phyloP scores from a whole-genome alignment of 202 grass and related monocot species.

The Brachypodium distachyon region DNA sequence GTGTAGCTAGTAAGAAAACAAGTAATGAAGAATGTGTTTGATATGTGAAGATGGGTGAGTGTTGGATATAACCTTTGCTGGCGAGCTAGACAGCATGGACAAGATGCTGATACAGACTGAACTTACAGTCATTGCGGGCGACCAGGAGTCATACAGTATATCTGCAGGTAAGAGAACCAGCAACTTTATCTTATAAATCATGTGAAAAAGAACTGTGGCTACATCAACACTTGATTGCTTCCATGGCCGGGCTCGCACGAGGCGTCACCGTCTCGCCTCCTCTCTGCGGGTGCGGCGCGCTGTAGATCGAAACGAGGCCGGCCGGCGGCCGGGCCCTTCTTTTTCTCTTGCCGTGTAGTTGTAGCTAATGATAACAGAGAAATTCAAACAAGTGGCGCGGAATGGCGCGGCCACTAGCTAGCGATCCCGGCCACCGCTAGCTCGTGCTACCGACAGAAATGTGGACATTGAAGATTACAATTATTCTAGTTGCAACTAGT shows the following conservation, averaged over 20 bases:
- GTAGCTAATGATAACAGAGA: too few relatives aligned
- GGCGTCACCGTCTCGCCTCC: neutral
- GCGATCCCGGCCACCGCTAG: too few relatives aligned
- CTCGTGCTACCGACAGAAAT: too few relatives aligned
- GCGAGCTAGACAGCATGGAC: slow-evolving; percentile 94
- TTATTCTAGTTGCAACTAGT: too few relatives aligned
- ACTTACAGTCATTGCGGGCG: slow-evolving; percentile 95
- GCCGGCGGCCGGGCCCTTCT: too few relatives aligned
- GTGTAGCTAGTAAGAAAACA: neutral
- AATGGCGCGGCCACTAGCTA: too few relatives aligned
- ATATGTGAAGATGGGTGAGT: neutral
- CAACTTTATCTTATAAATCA: neutral
- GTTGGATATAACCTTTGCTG: slow-evolving; percentile 61
- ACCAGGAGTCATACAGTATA: slow-evolving; percentile 99
- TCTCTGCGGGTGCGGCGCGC: too few relatives aligned
- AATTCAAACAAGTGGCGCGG: too few relatives aligned
- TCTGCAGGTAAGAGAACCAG: slow-evolving; percentile 38
- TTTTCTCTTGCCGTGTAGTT: too few relatives aligned
- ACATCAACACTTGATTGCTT: too few relatives aligned
- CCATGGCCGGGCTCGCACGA: neutral
- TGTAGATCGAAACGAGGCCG: too few relatives aligned
- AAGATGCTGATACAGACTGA: slow-evolving; percentile 96
- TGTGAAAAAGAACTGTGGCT: neutral
- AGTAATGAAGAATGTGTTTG: neutral
- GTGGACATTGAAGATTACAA: too few relatives aligned